Base-by-base conservation (phyloP, 2,329 filamentous ascomycete genomes). In the Fusarium sp. region DNA sequence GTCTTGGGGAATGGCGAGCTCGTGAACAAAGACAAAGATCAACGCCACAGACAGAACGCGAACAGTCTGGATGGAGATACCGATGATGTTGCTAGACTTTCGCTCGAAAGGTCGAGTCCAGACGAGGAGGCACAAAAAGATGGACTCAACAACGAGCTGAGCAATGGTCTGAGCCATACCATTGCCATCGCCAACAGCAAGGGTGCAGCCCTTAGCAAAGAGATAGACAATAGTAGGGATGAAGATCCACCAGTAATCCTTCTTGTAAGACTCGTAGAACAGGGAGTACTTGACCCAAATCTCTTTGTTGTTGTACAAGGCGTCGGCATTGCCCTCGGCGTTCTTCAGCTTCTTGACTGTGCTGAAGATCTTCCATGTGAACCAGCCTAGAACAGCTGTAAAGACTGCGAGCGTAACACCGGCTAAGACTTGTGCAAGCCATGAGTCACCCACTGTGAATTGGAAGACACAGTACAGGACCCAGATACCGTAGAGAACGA, bases 231-330 rank as follows among this genome's bases (percentile, higher is more conserved):
- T 97, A 64, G 87, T 84, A 1, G 96, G 96, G 15, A 98, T 86
- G 76, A 99, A 98, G 24, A 97, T 81, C 95, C 95, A 98, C 96
- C 96, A 99, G 83, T 95, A 97, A 72, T 90, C 89, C 79, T 92
- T 93, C 82, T 93, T 94, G 85, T 97, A 98, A 72, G 90, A 91
- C 75, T 98, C 96, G 83, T 99, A 99, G 82, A 99, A 98, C 65
- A 97, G 85, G 74, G 92, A 96, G 85, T 99, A 99, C 83, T 96
- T 97, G 78, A 93, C 86, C 94, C 96, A 97, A 40, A 91, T 90
- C 60, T 91, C 87, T 83, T 96, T 96, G 81, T 98, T 87, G 62
- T 97, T 92, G 79, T 94, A 98, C 10, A 99, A 85, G 14, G 83
- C 87, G 17, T 85, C 84, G 1, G 86, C 80, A 75, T 94, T 91